Evolutionary conservation across 1,139 yeast species (phyloP).

Genomic region (Petasospora fabianii): DNA sequence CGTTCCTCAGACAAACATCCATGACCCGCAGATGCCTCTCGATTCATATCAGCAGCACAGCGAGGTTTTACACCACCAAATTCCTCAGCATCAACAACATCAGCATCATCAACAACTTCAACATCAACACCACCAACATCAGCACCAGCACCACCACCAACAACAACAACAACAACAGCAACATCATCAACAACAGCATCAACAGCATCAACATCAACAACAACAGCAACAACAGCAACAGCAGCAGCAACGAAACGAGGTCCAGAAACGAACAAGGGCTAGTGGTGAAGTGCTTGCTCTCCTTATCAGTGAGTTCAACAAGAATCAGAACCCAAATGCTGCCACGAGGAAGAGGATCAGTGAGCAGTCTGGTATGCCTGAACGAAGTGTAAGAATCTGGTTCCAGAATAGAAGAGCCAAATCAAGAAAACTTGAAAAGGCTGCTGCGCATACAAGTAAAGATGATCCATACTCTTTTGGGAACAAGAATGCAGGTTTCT

Average conservation of each 20-base stretch:
- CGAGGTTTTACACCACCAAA: too few relatives aligned
- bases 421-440: slow-evolving; percentile 50
- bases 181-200: neutral
- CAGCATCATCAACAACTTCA: slow-evolving; percentile 2
- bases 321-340: slow-evolving; percentile 68
- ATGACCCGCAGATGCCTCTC: too few relatives aligned
- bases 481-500: slow-evolving; percentile 12
- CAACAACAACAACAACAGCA: slow-evolving; percentile 2
- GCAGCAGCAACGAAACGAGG: slow-evolving; percentile 8
- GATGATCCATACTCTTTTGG: slow-evolving; percentile 16
- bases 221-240: slow-evolving; percentile 5
- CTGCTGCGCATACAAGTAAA: slow-evolving; percentile 41
- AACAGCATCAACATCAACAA: slow-evolving; percentile 4
- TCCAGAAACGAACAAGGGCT: slow-evolving; percentile 53
- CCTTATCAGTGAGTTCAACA: slow-evolving; percentile 65
- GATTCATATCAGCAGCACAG: too few relatives aligned
- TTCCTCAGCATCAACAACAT: neutral
- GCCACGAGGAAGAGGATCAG: slow-evolving; percentile 70
- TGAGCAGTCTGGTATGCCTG: slow-evolving; percentile 78
- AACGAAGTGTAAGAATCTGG: slow-evolving; percentile 92
- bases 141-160: neutral
- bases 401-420: slow-evolving; percentile 91
- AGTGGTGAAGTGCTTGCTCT: slow-evolving; percentile 78
- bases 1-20: neutral
- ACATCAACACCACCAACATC: slow-evolving; percentile 4